phyloP scores from a whole-genome alignment of 306 rosid genomes.

The Coriaria nepalensis region DNA sequence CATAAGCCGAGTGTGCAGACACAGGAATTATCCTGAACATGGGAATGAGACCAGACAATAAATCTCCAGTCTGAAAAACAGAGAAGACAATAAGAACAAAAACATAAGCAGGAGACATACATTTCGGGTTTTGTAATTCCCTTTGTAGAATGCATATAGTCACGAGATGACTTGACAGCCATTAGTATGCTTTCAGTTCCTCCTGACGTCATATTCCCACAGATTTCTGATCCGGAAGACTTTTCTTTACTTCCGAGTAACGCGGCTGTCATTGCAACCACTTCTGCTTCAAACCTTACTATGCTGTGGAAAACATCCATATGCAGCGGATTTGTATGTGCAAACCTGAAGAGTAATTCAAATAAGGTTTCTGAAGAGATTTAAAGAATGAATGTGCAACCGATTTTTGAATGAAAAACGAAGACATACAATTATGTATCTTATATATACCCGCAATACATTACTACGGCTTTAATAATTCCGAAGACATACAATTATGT shows the following conservation, averaged over 20 bases:
- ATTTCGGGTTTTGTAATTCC: slow-evolving; percentile 83
- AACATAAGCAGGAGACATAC: slow-evolving; percentile 28
- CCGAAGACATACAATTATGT: too few relatives aligned
- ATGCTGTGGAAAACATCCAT: slow-evolving; percentile 83
- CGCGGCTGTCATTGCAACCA: slow-evolving; percentile 92
- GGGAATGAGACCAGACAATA: slow-evolving; percentile 11
- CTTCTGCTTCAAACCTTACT: slow-evolving; percentile 76
- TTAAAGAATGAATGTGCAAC: too few relatives aligned
- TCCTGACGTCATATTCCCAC: slow-evolving; percentile 98
- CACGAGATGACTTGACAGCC: slow-evolving; percentile 89
- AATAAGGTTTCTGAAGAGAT: too few relatives aligned
- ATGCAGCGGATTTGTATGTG: slow-evolving; percentile 96
- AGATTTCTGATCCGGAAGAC: slow-evolving; percentile 72
- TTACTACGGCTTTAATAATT: too few relatives aligned
- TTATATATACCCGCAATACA: too few relatives aligned
- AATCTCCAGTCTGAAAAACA: slow-evolving; percentile 10
- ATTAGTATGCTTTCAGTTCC: slow-evolving; percentile 94
- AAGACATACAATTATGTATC: too few relatives aligned
- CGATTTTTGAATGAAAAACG: too few relatives aligned
- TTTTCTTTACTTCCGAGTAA: slow-evolving; percentile 71
- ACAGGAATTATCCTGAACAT: slow-evolving; percentile 70
- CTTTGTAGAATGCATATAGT: slow-evolving; percentile 72
- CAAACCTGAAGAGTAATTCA: slow-evolving; percentile 53
- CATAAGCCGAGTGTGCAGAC: slow-evolving; percentile 95
- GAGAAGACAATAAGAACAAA: slow-evolving; percentile 1